Percentiles rank a stretch among this genome's conserved stretches.
These are phyloP conservation scores for Tetradesmus lagerheimii DNA, from an alignment of 139 green algal species.

Conservation along the genomic window DNA sequence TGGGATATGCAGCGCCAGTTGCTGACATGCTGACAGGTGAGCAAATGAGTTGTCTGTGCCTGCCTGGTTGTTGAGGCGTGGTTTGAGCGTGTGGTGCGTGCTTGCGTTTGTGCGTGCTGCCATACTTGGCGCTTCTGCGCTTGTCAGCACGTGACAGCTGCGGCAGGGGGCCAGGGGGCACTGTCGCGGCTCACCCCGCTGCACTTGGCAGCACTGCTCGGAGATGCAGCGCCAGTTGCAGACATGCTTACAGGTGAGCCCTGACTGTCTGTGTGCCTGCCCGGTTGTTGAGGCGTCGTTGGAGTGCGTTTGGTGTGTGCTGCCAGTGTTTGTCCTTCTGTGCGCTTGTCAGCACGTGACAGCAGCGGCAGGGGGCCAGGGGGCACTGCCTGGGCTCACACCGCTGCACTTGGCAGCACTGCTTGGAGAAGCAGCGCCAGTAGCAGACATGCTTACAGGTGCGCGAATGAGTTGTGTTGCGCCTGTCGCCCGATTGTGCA, in stretches of 20 bases:
- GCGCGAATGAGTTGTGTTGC: too few species aligned
- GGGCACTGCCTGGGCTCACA: neutral
- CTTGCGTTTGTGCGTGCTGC: too few species aligned
- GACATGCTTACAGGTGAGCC: slow-evolving; percentile 6
- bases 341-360: too few species aligned
- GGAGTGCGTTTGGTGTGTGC: neutral
- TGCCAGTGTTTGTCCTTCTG: neutral
- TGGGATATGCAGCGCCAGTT: neutral
- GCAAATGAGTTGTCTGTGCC: neutral
- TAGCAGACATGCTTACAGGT: neutral
- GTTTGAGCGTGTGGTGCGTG: too few species aligned
- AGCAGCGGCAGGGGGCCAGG: neutral
- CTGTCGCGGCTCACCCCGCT: neutral
- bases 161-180: neutral
- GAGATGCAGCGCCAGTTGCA: neutral
- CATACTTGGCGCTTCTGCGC: too few species aligned
- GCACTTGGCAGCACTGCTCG: neutral
- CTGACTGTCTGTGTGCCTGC: too few species aligned
- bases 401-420: neutral
- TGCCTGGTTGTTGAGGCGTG: neutral
- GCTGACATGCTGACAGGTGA: neutral
- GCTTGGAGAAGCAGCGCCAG: neutral
- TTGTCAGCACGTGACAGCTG: neutral
- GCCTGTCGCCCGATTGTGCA: too few species aligned
- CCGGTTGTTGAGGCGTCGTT: too few species aligned